phyloP scores from a whole-genome alignment of 441 rosid species.

The Hypseocharis bilobata region DNA sequence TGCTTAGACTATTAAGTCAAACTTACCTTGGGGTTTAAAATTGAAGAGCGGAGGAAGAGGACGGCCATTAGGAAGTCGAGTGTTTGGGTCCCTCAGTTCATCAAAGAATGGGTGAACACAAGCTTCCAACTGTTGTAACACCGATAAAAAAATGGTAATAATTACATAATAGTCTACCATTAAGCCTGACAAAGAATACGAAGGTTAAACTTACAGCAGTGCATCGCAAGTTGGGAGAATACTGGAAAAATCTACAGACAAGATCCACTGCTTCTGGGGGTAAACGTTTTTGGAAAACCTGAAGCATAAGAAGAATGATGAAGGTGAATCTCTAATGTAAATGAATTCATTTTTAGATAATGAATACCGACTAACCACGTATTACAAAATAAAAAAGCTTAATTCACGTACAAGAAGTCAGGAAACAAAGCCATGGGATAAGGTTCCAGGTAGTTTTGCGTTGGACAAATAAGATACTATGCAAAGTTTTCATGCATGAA shows the following conservation, averaged over 20 bases:
- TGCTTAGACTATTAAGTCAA: background rate
- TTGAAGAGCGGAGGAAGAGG: constrained; percentile 91
- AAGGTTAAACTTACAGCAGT: constrained; percentile 66
- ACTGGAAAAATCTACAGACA: constrained; percentile 87
- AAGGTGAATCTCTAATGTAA: constrained; percentile 4
- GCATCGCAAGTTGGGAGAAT: constrained; percentile 94
- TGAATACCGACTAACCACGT: background rate
- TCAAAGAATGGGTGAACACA: constrained; percentile 87
- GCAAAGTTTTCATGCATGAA: background rate
- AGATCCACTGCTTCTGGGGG: constrained; percentile 98
- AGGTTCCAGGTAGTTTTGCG: no score
- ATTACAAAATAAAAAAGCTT: background rate
- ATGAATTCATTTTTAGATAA: background rate
- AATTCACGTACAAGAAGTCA: no score
- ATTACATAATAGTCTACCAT: background rate
- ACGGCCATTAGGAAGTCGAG: constrained; percentile 87
- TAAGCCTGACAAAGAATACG: background rate
- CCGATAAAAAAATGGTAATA: background rate
- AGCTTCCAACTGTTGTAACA: constrained; percentile 62
- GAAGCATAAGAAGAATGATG: constrained; percentile 13
- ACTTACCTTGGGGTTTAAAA: constrained; percentile 65
- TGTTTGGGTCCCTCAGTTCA: constrained; percentile 79
- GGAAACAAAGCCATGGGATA: no score
- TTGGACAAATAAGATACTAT: no score
- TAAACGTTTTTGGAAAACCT: constrained; percentile 91